Percentiles rank a stretch among this genome's conserved stretches.
phyloP scores from a whole-genome alignment of 129 eudicot species.

The Lactuca saligna region DNA sequence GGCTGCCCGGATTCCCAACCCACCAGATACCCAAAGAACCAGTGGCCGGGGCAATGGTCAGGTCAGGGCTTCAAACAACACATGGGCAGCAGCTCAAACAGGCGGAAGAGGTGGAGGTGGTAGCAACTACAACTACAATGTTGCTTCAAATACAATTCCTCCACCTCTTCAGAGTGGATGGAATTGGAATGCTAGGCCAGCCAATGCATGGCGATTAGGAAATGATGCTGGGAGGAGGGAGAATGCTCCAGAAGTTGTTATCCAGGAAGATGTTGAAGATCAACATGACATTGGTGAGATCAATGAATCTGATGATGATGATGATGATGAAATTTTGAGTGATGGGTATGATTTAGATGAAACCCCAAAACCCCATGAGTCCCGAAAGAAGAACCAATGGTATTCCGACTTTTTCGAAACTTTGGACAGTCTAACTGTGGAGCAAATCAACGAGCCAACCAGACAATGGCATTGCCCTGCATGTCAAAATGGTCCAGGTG shows the following conservation, averaged over 20 bases:
- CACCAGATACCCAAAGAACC: conserved; percentile 37
- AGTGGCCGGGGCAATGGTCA: conserved; percentile 34
- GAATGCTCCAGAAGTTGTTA: conserved; percentile 15
- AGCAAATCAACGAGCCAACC: conserved; percentile 57
- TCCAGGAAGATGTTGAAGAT: no score
- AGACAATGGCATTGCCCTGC: conserved; percentile 94
- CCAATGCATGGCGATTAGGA: conserved; percentile 20
- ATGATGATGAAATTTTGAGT: conserved; percentile 64
- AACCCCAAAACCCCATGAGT: conserved; percentile 56
- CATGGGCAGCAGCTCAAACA: conserved; percentile 27
- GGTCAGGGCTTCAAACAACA: conserved; percentile 40
- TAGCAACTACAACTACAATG: neutral
- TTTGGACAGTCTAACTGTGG: conserved; percentile 50
- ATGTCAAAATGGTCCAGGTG: conserved; percentile 83
- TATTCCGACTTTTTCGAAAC: conserved; percentile 47
- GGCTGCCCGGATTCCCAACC: conserved; percentile 32
- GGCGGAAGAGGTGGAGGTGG: conserved; percentile 48
- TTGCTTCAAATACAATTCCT: conserved; percentile 29
- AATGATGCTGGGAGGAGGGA: conserved; percentile 20
- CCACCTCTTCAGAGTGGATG: conserved; percentile 59
- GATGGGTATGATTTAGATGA: conserved; percentile 72
- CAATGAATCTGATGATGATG: conserved; percentile 67
- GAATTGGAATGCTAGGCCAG: conserved; percentile 47
- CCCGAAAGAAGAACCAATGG: conserved; percentile 57
- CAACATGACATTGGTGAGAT: conserved; percentile 32